Evolutionary conservation across 805 yeast species (phyloP), one percentile per base, ranked within the genome.

Genomic region (Saccharomycopsis vini): DNA sequence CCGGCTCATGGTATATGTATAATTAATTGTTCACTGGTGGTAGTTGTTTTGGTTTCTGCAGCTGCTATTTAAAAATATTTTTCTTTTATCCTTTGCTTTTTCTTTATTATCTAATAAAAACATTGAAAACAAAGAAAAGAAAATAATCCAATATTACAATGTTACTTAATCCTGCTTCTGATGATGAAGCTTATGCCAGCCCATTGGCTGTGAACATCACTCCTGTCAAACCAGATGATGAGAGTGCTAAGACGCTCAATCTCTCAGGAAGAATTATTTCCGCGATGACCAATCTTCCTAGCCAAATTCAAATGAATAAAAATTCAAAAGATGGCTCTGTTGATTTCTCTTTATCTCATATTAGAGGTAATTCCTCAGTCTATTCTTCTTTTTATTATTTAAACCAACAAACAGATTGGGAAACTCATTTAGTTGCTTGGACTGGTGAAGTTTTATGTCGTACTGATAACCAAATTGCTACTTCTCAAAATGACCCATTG

Each of bases 401-500:
- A 42, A 69, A 67, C 40, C 73, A 73, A 45, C 75, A 77, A 37
- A 73, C 89, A 0, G 73, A 78, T 19, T 90, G 96, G 92, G 95
- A 88, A 50, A 80, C 89, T 37, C 85, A 87, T 52, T 64, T 86
- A 40, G 78, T 92, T 41, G 97, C 87, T 1, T 92, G 98, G 98
- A 84, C 97, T 0, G 98, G 98, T 37, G 97, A 88, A 61, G 68
- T 92, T 49, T 26, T 40, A 6, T 10, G 19, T 16, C 23, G 16
- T 10, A 29, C 18, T 21, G 26, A 18, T 24, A 20, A 39, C 5
- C 22, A 30, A 13, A 26, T 40, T 44, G 26, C 40, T 9, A 37
- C 44, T 13, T 42, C 45, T 10, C 36, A 48, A 23, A 32, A 43
- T 15, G 46, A 45, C 7, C 19, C 0, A 12, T 65, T 77, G 51